Percentiles rank a stretch among this genome's conserved stretches.
These are phyloP conservation scores for Pascua guehoae DNA, from an alignment of 1,284 basidiomycete species.

Conservation along the genomic window DNA sequence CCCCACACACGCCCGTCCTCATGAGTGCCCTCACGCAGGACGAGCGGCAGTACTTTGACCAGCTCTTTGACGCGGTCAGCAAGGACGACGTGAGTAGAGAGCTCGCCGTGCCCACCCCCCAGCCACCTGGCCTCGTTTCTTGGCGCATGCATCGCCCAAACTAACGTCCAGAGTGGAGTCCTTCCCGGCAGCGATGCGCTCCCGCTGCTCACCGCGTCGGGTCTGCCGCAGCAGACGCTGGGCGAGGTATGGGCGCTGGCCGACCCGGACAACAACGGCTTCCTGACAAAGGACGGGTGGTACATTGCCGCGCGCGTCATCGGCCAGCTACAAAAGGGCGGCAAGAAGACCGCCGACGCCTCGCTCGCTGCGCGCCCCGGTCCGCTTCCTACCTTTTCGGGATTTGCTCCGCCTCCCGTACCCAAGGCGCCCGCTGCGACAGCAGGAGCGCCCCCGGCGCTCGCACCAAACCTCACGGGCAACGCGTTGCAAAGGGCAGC, in stretches of 20 bases:
- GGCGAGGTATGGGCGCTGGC: conserved; percentile 92
- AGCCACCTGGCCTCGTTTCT: no score
- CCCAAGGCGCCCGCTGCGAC: conserved; percentile 19
- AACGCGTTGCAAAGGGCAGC: not conserved
- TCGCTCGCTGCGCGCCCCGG: conserved; percentile 55
- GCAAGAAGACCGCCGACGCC: conserved; percentile 26
- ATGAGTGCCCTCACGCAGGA: conserved; percentile 9
- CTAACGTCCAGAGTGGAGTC: conserved; percentile 59
- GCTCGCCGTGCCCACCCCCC: not conserved
- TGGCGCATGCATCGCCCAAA: no score
- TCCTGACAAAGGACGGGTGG: conserved; percentile 79
- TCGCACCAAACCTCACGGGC: conserved; percentile 50
- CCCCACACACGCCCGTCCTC: no score
- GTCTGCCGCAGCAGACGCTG: conserved; percentile 69
- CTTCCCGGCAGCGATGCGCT: conserved; percentile 82
- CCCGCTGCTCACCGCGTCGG: conserved; percentile 71
- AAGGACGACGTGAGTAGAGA: conserved; percentile 37
- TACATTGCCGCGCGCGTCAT: conserved; percentile 83
- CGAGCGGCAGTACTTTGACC: conserved; percentile 47
- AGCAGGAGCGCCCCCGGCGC: conserved; percentile 1
- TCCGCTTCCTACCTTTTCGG: conserved; percentile 74
- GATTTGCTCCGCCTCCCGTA: conserved; percentile 57
- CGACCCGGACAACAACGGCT: conserved; percentile 89
- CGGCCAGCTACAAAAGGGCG: conserved; percentile 84
- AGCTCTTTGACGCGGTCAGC: conserved; percentile 42